Evolutionary conservation across 768 basidiomycete species (phyloP), one percentile per base, ranked within the genome.

Genomic region (Termitomyces sp.): DNA sequence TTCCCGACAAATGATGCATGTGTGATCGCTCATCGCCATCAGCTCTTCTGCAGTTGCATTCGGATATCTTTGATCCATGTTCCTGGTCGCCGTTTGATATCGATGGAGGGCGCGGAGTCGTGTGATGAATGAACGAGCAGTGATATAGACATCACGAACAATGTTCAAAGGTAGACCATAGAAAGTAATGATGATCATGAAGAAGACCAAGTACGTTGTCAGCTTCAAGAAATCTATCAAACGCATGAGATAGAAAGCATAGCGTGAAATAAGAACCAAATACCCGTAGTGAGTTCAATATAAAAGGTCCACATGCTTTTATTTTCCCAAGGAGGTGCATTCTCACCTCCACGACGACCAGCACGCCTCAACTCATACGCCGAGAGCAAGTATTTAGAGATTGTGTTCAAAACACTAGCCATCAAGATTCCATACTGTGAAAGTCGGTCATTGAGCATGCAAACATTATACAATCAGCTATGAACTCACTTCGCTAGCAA

Each of bases 281-380:
- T 62, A 95, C 96, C 95, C 42, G 95, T 95, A 27, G 81, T 78
- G 53, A 98, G 75, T 68, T 98, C 97, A 57, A 98, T 86, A 69
- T 98, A 98, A 76, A 97, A 98, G 9, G 91, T 78, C 80, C 87
- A 95, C 87, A 98, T 95, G 76, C 92, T 94, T 79, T 98, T 98
- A 68, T 95, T 89, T 72, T 99, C 95, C 97, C 97, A 98, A 47
- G 88, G 84, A 61, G 94, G 88, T 2, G 91, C 86, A 70, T 89
- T 89, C 71, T 90, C 91, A 32, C 91, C 91, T 37, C 92, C 92
- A 56, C 88, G 74, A 53, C 79, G 76, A 48, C 85, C 82, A 2
- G 95, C 93, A 24, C 93, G 81, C 30, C 91, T 80, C 47, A 94
- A 73, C 69, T 99, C 97, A 60, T 91, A 81, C 16, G 88, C 72